These are phyloP conservation scores for Phytophthora citricola DNA, from an alignment of 352 stramenopile species.

Conservation along the genomic window DNA sequence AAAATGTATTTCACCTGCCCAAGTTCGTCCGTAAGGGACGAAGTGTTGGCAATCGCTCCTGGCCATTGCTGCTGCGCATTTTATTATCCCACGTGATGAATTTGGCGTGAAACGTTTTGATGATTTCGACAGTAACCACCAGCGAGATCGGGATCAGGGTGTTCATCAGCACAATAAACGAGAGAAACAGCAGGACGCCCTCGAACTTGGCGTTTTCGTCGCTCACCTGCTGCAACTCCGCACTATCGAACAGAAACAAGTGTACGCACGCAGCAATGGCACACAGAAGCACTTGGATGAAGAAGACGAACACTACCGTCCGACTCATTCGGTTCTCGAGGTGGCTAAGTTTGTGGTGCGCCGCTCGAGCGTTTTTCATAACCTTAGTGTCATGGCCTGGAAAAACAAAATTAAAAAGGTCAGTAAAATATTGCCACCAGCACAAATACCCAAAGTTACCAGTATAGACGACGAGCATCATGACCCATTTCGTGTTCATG, in stretches of 20 bases:
- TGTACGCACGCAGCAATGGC: conserved; percentile 56
- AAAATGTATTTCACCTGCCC: conserved; percentile 94
- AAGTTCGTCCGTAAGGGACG: conserved; percentile 92
- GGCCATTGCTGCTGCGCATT: conserved; percentile 59
- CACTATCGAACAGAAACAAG: conserved; percentile 21
- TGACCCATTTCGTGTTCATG: conserved; percentile 84
- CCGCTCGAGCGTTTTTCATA: conserved; percentile 87
- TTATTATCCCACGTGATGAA: conserved; percentile 82
- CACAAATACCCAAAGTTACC: conserved; percentile 17
- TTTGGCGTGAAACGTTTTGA: conserved; percentile 78
- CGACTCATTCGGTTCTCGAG: conserved; percentile 83
- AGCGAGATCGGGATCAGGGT: conserved; percentile 94
- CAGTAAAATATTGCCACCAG: not conserved
- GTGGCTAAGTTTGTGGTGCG: conserved; percentile 85
- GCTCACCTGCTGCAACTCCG: conserved; percentile 1
- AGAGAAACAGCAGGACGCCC: conserved; percentile 83
- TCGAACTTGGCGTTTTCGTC: conserved; percentile 8
- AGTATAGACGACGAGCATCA: conserved; percentile 81
- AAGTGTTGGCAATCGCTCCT: conserved; percentile 86
- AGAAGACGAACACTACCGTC: conserved; percentile 81
- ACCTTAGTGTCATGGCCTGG: conserved; percentile 90
- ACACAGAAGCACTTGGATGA: conserved; percentile 74
- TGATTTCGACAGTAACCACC: conserved; percentile 88
- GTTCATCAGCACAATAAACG: conserved; percentile 92
- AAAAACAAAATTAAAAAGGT: not conserved